Base-by-base conservation (phyloP, 2,329 filamentous ascomycete species). In the Neonectria hederae region DNA sequence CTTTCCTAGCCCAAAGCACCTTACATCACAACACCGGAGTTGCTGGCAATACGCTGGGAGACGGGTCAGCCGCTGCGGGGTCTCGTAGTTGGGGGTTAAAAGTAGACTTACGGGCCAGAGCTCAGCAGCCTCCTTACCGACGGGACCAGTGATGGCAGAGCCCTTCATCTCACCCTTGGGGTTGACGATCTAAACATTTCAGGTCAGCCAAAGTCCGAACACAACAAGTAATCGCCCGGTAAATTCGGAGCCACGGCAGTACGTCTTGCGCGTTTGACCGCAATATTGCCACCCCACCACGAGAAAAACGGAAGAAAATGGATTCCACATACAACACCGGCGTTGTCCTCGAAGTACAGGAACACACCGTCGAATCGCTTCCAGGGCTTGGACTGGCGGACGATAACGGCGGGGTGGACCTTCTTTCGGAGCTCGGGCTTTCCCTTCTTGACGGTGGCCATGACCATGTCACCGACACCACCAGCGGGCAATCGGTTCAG, bases 101-200 rank as follows among this genome's bases (percentile, higher is more conserved):
- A 22, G 26, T 22, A 3, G 69, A 89, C 92, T 86, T 88, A 95
- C 93, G 82, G 96, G 96, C 96, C 96, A 99, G 79, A 99, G 89
- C 88, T 99, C 96, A 83, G 96, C 96, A 82, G 96, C 96, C 88
- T 99, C 96, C 92, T 99, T 99, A 84, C 95, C 96, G 81, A 99
- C 95, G 78, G 96, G 96, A 77, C 96, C 96, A 77, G 96, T 99
- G 83, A 99, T 99, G 83, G 96, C 96, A 74, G 94, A 97, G 82
- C 96, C 96, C 92, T 99, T 99, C 96, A 99, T 99, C 88, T 99
- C 96, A 87, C 96, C 96, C 92, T 99, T 99, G 85, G 95, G 94
- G 89, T 99, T 99, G 89, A 99, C 96, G 80, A 99, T 99, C 92
- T 96, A 42, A 46, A 48, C n/a, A 45, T 5, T 43, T 19, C 2